Evolutionary conservation across 371 early-diverging fungal genomes (phyloP), one percentile per base, ranked within the genome.

Genomic region (Rhizopus delemar): DNA sequence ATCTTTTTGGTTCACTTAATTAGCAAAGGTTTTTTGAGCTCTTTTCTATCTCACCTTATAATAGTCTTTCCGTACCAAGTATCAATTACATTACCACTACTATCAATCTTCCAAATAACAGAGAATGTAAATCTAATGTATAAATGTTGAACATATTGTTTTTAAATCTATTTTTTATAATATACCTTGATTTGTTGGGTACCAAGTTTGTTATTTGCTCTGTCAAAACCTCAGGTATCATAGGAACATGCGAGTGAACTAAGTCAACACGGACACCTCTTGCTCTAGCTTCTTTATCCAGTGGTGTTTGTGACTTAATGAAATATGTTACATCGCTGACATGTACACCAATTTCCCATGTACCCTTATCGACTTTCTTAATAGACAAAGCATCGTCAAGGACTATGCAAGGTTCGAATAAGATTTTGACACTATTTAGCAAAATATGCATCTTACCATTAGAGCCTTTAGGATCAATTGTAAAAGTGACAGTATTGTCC

Each of bases 281-380:
- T 4, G 89, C 73, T 32, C 81, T 78, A 3, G 99, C 99, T 61
- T 96, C 97, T 49, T 82, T 78, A 72, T 99, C 99, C 77, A 99
- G 73, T 0, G 88, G 41, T 8, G 92, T 87, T 60, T 84, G 85
- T 32, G 86, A 85, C 59, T 83, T 77, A 34, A 99, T 95, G 81
- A 96, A 99, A 74, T 94, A 87, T 8, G 94, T 86, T 5, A 98
- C 97, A 74, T 99, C 99, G 53, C 98, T 97, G 69, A 99, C 95
- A 70, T 99, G 98, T 13, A 95, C 94, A 52, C 95, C 96, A 36
- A 97, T 86, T 69, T 91, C 88, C 62, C 77, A 91, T 9, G 70
- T 86, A 33, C 84, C 88, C 46, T 88, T 81, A 5, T 82, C 82
- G 15, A 86, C 70, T 41, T 74, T 65, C 35, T 77, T 66, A 60